Base-by-base conservation (phyloP, 345 rosid species). In the Populus alba region DNA sequence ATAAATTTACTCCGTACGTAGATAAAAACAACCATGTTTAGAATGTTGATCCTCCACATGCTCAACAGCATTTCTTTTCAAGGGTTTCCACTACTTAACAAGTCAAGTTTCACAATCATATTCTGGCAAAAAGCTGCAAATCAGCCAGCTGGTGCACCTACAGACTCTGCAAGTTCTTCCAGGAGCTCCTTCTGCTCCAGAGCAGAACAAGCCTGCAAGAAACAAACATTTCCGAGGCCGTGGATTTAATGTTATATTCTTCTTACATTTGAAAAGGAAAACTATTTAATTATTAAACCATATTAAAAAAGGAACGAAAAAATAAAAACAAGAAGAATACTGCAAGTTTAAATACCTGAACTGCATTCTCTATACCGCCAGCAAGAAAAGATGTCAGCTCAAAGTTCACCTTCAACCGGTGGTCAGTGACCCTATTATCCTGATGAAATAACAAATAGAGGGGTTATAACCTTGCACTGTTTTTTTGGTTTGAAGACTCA, bases 361-460 rank as follows among this genome's bases (percentile, higher is more conserved):
- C 97, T 35, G 96, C 97, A 33, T 78, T 80, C 78, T 92, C 97
- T 38, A 93, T 83, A 78, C 78, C 88, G 39, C 99, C 99, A 17
- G 90, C 88, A 62, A 96, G 94, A 85, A 96, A 96, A 43, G 97
- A 85, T 38, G 91, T 84, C 57, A 93, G 99, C 84, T 86, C 87
- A 61, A 84, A 96, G 85, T 96, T 93, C 94, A 87, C 87, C 90
- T 96, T 96, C 45, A 96, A 86, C 86, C 98, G 87, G 84, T 96
- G 99, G 84, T 96, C 98, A 23, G 99, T 96, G 74, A 93, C 98
- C 82, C 99, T 84, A 76, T 90, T 93, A 81, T 96, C 98, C 98
- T 96, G 82, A 70, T 74, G 38, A 80, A 78, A 63, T 49, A 65
- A 51, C 16, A 62, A 8, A 38, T 6, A 41, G 51, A 47, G 35